Percentiles rank a stretch among this genome's conserved stretches.
Conservation (phyloP, 2,329 filamentous ascomycete genomes). For the Penicillium nordicum region DNA sequence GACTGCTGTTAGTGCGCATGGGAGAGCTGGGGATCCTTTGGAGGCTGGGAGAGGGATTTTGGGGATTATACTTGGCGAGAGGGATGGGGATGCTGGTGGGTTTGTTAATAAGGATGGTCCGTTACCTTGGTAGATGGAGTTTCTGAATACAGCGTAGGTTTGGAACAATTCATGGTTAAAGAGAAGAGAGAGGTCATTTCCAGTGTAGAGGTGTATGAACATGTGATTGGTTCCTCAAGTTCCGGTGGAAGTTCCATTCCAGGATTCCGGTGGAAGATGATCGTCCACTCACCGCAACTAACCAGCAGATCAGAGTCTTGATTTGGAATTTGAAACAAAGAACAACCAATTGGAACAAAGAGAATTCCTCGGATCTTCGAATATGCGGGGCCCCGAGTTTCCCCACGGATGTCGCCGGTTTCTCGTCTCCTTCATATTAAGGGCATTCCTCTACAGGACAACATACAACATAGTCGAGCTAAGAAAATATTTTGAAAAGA, state of each 20-base stretch:
- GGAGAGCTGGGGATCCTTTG: constrained; percentile 23
- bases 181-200: not conserved
- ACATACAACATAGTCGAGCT: not conserved
- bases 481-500: not conserved
- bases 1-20: constrained; percentile 18
- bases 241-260: not conserved
- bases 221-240: not conserved
- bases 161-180: too few relatives aligned
- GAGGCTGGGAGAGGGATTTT: constrained; percentile 24
- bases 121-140: not conserved
- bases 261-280: constrained; percentile 1
- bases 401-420: not conserved
- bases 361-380: not conserved
- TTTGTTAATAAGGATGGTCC: constrained; percentile 27
- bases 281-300: not conserved
- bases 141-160: not conserved
- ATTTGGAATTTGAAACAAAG: not conserved
- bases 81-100: constrained; percentile 30
- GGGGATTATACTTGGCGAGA: constrained; percentile 26
- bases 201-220: not conserved
- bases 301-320: not conserved
- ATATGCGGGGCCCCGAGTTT: constrained; percentile 3
- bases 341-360: not conserved
- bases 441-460: not conserved
- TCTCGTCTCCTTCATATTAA: constrained; percentile 1